Percentiles rank a stretch among this genome's conserved stretches.
These are phyloP conservation scores for Dacryopinax spathularia DNA, from an alignment of 768 basidiomycete species.

Conservation along the genomic window DNA sequence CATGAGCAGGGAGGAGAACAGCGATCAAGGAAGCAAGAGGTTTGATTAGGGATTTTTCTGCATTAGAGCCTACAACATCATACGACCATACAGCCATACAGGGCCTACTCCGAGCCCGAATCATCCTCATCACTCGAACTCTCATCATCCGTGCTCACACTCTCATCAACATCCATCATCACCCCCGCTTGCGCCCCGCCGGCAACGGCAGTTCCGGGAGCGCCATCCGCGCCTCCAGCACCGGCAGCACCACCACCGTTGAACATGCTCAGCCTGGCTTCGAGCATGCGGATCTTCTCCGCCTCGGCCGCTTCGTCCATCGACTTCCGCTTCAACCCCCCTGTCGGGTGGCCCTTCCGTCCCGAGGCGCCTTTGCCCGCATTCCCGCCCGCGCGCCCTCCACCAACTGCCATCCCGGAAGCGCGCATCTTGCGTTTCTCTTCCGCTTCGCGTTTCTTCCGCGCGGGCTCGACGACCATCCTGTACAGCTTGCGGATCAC, in stretches of 20 bases:
- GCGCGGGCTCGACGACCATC: slow-evolving; percentile 64
- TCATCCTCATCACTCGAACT: slow-evolving; percentile 19
- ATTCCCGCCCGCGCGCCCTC: slow-evolving; percentile 16
- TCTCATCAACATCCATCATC: slow-evolving; percentile 14
- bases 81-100: background rate
- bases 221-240: slow-evolving; percentile 23
- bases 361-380: slow-evolving; percentile 16
- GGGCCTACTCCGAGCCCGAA: slow-evolving; percentile 6
- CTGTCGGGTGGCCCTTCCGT: slow-evolving; percentile 33
- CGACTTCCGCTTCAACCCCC: slow-evolving; percentile 81
- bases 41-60: no score
- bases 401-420: slow-evolving; percentile 11
- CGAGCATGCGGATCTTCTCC: slow-evolving; percentile 83
- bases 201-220: slow-evolving; percentile 18
- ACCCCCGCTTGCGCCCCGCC: slow-evolving; percentile 2
- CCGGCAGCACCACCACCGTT: slow-evolving; percentile 20
- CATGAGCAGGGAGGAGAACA: no score
- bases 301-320: slow-evolving; percentile 96
- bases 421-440: slow-evolving; percentile 25
- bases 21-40: no score
- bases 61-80: background rate
- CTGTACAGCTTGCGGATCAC: slow-evolving; percentile 92
- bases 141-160: slow-evolving; percentile 18
- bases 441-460: slow-evolving; percentile 13
- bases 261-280: slow-evolving; percentile 76